Percentiles rank a stretch among this genome's conserved stretches.
Evolutionary conservation across 2,329 filamentous ascomycete genomes (phyloP).

Genomic region (Grosmannia serpens): DNA sequence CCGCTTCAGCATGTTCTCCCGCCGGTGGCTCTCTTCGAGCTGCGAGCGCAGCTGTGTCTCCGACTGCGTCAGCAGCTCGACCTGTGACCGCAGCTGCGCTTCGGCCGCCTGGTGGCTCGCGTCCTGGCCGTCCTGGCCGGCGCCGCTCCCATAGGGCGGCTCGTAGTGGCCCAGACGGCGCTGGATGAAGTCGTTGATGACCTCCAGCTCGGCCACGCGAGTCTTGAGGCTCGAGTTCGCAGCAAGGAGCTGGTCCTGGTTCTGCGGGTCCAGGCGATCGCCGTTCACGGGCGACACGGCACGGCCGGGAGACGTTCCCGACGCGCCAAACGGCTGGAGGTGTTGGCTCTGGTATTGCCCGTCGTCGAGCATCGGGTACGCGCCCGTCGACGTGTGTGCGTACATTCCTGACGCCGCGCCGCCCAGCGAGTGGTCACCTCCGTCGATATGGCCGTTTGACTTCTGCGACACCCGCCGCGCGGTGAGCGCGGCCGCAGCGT

Average conservation of each 20-base stretch:
- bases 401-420: slow-evolving; percentile 66
- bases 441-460: slow-evolving; percentile 62
- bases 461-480: slow-evolving; percentile 57
- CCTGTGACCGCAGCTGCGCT: slow-evolving; percentile 36
- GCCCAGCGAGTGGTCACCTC: slow-evolving; percentile 66
- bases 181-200: slow-evolving; percentile 79
- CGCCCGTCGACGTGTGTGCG: slow-evolving; percentile 55
- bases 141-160: slow-evolving; percentile 40
- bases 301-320: slow-evolving; percentile 42
- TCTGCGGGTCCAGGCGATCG: slow-evolving; percentile 61
- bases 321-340: slow-evolving; percentile 36
- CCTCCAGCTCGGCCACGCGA: slow-evolving; percentile 84
- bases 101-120: slow-evolving; percentile 31
- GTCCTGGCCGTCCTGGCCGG: slow-evolving; percentile 30
- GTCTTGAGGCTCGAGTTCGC: slow-evolving; percentile 86
- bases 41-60: slow-evolving; percentile 48
- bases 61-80: slow-evolving; percentile 43
- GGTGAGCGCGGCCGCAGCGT: slow-evolving; percentile 36
- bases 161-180: slow-evolving; percentile 63
- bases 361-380: slow-evolving; percentile 64
- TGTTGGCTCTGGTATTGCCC: slow-evolving; percentile 52
- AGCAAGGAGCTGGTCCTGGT: slow-evolving; percentile 68
- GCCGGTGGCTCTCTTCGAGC: slow-evolving; percentile 63
- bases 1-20: slow-evolving; percentile 73
- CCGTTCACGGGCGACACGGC: slow-evolving; percentile 38